phyloP scores from a whole-genome alignment of 768 basidiomycete species.

The Brasilioporus rufonigricans region DNA sequence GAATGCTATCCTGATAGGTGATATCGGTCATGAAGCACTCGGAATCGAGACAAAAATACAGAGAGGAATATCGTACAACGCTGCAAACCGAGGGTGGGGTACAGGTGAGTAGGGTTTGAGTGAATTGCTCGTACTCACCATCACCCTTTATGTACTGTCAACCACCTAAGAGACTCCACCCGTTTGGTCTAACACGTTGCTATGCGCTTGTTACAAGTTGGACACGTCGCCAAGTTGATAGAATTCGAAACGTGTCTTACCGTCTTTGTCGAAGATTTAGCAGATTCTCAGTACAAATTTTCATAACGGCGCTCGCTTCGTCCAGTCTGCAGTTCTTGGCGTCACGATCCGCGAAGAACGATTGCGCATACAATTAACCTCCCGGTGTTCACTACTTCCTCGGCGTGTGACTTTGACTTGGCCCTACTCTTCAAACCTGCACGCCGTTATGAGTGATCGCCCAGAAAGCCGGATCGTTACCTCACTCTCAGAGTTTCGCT shows the following conservation, averaged over 20 bases:
- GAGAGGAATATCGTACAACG: not conserved
- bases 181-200: not conserved
- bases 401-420: not conserved
- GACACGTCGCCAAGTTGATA: slow-evolving; percentile 5
- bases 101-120: slow-evolving; percentile 1
- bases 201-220: not conserved
- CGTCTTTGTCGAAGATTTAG: slow-evolving; percentile 10
- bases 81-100: not conserved
- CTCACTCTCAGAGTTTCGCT: not conserved
- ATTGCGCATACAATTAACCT: not conserved
- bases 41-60: not conserved
- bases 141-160: slow-evolving; percentile 11
- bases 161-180: not conserved
- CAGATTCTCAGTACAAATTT: not conserved
- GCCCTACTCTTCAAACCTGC: not conserved
- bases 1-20: not conserved
- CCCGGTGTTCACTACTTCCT: not conserved
- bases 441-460: not conserved
- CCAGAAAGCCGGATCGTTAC: slow-evolving; percentile 3
- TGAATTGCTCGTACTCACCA: not conserved
- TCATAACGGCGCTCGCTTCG: not conserved
- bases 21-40: not conserved
- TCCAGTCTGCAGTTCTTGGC: slow-evolving; percentile 17
- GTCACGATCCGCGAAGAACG: slow-evolving; percentile 8
- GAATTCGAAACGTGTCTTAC: not conserved